Percentiles rank a stretch among this genome's conserved stretches.
These are phyloP conservation scores for Panaeolus papilionaceus DNA, from an alignment of 768 basidiomycete species.

Conservation along the genomic window DNA sequence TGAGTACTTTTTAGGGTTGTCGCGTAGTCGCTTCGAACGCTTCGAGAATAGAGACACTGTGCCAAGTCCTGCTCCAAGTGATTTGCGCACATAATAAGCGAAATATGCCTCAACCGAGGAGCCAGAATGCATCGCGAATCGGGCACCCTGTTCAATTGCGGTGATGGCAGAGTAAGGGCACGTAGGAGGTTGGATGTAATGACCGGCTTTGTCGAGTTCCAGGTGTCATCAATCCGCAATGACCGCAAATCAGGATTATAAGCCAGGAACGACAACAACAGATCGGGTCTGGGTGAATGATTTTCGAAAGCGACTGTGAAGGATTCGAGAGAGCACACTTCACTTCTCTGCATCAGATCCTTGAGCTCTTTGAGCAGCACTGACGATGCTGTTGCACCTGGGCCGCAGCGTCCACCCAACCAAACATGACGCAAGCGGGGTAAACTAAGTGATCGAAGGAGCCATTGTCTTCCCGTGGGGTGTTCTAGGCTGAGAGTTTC, in stretches of 20 bases:
- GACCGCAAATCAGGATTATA: slow-evolving; percentile 17
- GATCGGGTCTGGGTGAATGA: slow-evolving; percentile 14
- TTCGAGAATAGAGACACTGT: slow-evolving; percentile 5
- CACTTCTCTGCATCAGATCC: slow-evolving; percentile 24
- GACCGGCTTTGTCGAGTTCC: slow-evolving; percentile 17
- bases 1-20: neutral
- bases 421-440: slow-evolving; percentile 23
- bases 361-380: slow-evolving; percentile 20
- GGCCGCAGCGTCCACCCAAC: slow-evolving; percentile 22
- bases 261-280: slow-evolving; percentile 20
- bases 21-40: slow-evolving; percentile 4
- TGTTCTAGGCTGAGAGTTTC: slow-evolving; percentile 26
- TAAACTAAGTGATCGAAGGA: slow-evolving; percentile 20
- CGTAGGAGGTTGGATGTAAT: slow-evolving; percentile 19
- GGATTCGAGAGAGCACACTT: slow-evolving; percentile 20
- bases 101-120: neutral
- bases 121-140: neutral
- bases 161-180: slow-evolving; percentile 18
- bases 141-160: neutral
- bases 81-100: slow-evolving; percentile 5
- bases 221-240: slow-evolving; percentile 23
- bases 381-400: slow-evolving; percentile 5
- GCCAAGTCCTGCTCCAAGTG: slow-evolving; percentile 10
- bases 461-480: slow-evolving; percentile 21
- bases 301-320: slow-evolving; percentile 23